Conservation (phyloP, 352 stramenopile genomes). For the Phytophthora syringae region DNA sequence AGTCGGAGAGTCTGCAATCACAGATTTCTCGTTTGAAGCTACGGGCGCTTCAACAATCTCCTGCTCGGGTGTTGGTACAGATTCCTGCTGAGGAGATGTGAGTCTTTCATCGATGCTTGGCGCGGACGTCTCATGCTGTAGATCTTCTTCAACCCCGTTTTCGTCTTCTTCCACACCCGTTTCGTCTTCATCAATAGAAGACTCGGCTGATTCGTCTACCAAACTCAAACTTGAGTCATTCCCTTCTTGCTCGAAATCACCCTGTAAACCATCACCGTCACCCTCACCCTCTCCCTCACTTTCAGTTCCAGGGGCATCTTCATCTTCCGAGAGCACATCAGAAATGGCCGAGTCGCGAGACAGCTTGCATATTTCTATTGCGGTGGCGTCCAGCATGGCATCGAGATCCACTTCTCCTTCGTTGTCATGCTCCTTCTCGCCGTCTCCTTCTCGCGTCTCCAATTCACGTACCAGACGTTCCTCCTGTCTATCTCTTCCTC, state of each 20-base stretch:
- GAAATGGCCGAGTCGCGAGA: constrained; percentile 23
- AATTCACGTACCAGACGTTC: background rate
- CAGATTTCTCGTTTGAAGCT: background rate
- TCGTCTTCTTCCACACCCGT: background rate
- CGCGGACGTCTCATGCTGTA: background rate
- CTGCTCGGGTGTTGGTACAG: background rate
- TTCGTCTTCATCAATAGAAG: background rate
- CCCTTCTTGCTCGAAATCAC: background rate
- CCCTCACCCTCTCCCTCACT: constrained; percentile 1
- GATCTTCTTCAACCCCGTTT: background rate
- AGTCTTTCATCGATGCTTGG: background rate
- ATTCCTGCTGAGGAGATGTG: no score
- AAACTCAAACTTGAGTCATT: constrained; percentile 12
- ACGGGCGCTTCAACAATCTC: background rate
- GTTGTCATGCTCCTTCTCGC: background rate
- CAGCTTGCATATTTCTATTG: constrained; percentile 34
- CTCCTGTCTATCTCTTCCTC: background rate
- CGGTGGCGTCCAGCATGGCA: constrained; percentile 27
- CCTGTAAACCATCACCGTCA: background rate
- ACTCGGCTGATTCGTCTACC: constrained; percentile 13
- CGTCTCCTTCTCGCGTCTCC: background rate
- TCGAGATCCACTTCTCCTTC: constrained; percentile 22
- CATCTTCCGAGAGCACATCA: constrained; percentile 41
- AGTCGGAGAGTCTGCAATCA: background rate
- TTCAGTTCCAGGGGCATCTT: constrained; percentile 22